Evolutionary conservation across 2,329 filamentous ascomycete species (phyloP), one percentile per base, ranked within the genome.

Genomic region (Rhynchosporium secalis): DNA sequence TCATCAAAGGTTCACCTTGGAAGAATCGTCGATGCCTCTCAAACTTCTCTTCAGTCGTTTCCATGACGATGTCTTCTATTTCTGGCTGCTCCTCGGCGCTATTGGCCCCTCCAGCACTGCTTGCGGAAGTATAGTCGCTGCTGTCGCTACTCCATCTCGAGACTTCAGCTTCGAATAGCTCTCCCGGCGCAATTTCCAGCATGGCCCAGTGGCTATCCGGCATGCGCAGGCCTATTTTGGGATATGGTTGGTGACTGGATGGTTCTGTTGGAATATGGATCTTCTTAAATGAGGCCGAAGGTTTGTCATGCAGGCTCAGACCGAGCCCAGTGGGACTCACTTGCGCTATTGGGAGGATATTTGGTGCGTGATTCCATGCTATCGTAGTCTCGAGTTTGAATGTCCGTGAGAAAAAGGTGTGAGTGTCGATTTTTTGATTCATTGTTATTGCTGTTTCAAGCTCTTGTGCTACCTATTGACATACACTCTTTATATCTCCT

Each of bases 11-110:
- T 9, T 47, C 46, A 40, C 63, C 57, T 13, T 48, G 56, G 49
- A 67, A 71, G 41, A 67, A 69, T 20, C 57, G 15, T 29, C 59
- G 61, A 61, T 63, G 58, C 38, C 58, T 56, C 31, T 65, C 59
- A 4, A 71, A 51, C 43, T 51, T 66, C 45, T 66, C 62, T 20
- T 65, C 65, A 4, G 58, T 43, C 33, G 33, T 48, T 36, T 63
- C 60, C 36, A 48, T n/a, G 15, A 40, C 10, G 20, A 51, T 52
- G 15, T 61, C 45, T 51, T 46, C 36, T 26, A 40, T 26, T 33
- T 28, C 20, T 56, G 40, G 13, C 31, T 52, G 20, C 20, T 20
- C 20, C 20, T 20, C 20, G 20, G 20, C n/a, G 3, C 8, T 49
- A 4, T n/a, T 13, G 47, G 3, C 40, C 7, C 38, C n/a, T 43